A percentile compares a stretch with the other conserved stretches of the same genome.
phyloP scores from a whole-genome alignment of 1,284 basidiomycete genomes.

The Melampsora larici-populina region DNA sequence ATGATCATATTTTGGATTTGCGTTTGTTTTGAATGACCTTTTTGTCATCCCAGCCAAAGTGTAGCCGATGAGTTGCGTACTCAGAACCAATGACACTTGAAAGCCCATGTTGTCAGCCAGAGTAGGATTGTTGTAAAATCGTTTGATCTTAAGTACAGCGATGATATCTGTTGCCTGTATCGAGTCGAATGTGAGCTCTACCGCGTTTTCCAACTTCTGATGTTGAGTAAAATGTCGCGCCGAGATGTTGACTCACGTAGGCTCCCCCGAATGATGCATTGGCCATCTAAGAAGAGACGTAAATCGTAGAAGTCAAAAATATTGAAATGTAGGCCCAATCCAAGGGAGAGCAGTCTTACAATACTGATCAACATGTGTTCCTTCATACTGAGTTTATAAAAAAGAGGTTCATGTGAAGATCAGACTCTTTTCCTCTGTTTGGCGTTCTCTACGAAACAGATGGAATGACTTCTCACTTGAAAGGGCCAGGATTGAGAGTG shows the following conservation, averaged over 20 bases:
- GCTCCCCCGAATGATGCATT: slow-evolving; percentile 42
- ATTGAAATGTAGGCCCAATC: background rate
- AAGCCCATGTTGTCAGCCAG: slow-evolving; percentile 29
- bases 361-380: slow-evolving; percentile 43
- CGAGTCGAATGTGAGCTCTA: background rate
- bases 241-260: slow-evolving; percentile 19
- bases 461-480: slow-evolving; percentile 26
- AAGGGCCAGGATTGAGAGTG: slow-evolving; percentile 41
- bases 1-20: background rate
- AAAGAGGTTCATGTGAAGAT: background rate
- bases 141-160: slow-evolving; percentile 24
- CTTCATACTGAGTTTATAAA: slow-evolving; percentile 21
- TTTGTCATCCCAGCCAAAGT: too few relatives aligned
- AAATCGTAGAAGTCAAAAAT: background rate
- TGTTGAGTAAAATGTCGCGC: background rate
- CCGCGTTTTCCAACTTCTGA: background rate
- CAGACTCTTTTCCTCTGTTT: background rate
- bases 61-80: slow-evolving; percentile 59
- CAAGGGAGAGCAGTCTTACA: background rate
- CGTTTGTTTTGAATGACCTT: background rate
- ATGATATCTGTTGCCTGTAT: slow-evolving; percentile 35
- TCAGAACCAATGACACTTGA: slow-evolving; percentile 53
- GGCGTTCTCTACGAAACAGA: background rate
- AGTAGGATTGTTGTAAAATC: slow-evolving; percentile 30
- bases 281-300: slow-evolving; percentile 16